These are phyloP conservation scores for Salix udensis DNA, from an alignment of 345 rosid species.

Conservation along the genomic window DNA sequence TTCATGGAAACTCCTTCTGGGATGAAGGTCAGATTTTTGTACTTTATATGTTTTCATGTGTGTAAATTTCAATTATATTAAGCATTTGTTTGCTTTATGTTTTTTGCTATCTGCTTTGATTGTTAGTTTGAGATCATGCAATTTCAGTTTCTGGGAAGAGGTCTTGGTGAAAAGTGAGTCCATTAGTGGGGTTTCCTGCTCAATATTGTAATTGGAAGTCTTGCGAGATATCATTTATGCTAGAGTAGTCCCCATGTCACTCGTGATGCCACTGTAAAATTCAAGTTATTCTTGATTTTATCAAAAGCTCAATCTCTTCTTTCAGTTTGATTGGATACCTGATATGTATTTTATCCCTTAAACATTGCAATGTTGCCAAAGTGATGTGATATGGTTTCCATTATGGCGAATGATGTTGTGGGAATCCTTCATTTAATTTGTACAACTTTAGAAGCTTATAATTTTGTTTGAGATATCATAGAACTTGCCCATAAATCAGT, in stretches of 20 bases:
- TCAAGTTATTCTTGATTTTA: not conserved
- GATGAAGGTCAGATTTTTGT: slow-evolving; percentile 53
- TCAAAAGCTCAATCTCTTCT: not conserved
- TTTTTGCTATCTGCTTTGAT: not conserved
- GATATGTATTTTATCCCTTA: not conserved
- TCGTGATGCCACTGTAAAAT: not conserved
- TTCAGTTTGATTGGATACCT: not conserved
- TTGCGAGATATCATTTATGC: too few relatives aligned
- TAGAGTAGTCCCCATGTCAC: not conserved
- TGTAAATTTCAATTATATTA: not conserved
- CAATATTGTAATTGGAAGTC: not conserved
- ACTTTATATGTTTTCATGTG: slow-evolving; percentile 1
- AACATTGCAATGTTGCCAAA: not conserved
- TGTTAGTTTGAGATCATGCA: not conserved
- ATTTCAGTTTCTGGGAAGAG: not conserved
- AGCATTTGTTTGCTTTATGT: not conserved
- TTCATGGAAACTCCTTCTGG: slow-evolving; percentile 98
- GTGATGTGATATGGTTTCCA: not conserved
- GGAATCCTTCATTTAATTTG: not conserved
- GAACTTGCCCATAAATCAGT: not conserved
- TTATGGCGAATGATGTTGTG: not conserved
- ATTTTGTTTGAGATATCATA: not conserved
- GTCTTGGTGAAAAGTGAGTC: not conserved
- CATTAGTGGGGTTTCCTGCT: too few relatives aligned
- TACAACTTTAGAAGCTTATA: not conserved